These are phyloP conservation scores for Avena insularis DNA, from an alignment of 176 grass and related monocot genomes.

Conservation along the genomic window DNA sequence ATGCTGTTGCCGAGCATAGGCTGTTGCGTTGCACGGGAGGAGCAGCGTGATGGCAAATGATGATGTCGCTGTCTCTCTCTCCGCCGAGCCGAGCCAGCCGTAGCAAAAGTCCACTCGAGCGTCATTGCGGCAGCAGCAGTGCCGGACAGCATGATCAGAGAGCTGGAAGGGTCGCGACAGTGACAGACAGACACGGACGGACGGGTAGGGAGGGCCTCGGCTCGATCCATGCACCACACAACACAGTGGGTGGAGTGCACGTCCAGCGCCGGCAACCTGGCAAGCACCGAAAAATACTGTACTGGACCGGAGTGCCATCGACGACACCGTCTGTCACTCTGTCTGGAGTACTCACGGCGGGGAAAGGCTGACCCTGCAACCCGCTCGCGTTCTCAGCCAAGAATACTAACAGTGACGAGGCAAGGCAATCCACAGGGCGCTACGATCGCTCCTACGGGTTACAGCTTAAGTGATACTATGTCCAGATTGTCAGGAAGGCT, in stretches of 20 bases:
- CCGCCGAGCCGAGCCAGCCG: not conserved
- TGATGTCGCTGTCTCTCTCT: conserved; percentile 32
- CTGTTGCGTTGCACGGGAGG: not conserved
- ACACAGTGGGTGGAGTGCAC: not conserved
- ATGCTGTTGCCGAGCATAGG: no score
- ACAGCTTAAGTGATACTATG: no score
- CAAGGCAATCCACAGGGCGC: no score
- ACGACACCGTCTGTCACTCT: no score
- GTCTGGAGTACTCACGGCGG: no score
- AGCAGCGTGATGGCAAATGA: conserved; percentile 31
- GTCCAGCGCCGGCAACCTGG: not conserved
- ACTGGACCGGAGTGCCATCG: not conserved
- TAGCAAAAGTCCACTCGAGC: conserved; percentile 10
- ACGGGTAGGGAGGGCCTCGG: not conserved
- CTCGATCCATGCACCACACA: not conserved
- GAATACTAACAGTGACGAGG: no score
- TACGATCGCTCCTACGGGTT: no score
- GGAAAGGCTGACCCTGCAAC: no score
- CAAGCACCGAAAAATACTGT: not conserved
- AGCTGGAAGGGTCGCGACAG: not conserved
- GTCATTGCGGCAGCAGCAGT: not conserved
- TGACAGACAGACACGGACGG: not conserved
- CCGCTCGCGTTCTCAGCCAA: no score
- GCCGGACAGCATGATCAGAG: conserved; percentile 3
- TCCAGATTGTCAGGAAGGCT: no score